Conservation (phyloP, 169 alveolate species). For the Plasmodium cynomolgi region DNA sequence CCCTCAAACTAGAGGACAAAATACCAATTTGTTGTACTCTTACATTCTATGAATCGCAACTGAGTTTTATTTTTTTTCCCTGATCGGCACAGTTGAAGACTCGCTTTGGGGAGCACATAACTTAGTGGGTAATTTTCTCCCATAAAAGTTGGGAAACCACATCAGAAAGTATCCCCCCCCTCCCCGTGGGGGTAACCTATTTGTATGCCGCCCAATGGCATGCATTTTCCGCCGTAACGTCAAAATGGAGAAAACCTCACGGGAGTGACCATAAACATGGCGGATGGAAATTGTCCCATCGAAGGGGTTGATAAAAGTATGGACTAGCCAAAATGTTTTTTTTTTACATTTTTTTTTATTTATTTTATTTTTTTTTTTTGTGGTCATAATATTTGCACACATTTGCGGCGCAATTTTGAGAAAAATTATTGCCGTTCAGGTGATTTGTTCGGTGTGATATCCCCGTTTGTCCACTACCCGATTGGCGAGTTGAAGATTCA, state of each 20-base stretch:
- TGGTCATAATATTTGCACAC: neutral
- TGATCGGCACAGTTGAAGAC: neutral
- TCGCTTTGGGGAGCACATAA: neutral
- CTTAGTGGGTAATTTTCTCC: neutral
- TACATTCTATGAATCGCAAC: neutral
- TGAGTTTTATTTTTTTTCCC: neutral
- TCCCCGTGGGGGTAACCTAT: neutral
- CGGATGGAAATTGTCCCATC: neutral
- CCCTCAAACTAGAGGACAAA: neutral
- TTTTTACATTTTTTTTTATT: neutral
- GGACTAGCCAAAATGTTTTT: neutral
- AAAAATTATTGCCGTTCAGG: constrained; percentile 4
- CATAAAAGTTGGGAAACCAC: neutral
- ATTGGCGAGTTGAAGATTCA: neutral
- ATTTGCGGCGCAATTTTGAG: neutral
- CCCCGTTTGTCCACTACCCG: neutral
- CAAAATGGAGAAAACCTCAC: neutral
- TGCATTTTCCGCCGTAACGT: neutral
- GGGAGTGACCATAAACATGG: neutral
- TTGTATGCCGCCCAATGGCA: neutral
- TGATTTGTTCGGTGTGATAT: neutral
- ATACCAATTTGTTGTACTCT: neutral
- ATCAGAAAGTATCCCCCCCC: neutral
- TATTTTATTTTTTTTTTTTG: neutral
- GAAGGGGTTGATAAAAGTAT: neutral